Evolutionary conservation across 2,329 filamentous ascomycete genomes (phyloP), one percentile per base, ranked within the genome.

Genomic region (Colletotrichum sp.): DNA sequence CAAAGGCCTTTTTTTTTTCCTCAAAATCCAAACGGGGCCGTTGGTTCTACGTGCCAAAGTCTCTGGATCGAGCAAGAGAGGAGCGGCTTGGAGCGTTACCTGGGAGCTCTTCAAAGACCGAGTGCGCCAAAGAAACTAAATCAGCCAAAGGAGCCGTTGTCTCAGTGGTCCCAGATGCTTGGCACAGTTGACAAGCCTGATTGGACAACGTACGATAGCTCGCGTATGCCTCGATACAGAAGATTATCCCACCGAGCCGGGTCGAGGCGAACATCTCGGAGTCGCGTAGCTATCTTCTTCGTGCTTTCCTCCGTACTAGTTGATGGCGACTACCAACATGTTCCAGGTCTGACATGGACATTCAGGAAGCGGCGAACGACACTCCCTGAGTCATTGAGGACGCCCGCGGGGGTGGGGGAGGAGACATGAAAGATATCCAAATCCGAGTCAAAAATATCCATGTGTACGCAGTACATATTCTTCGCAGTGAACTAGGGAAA

Each of bases 131-230:
- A 59, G 13, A 16, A 26, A 26, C 55, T 28, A 59, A 28, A 28
- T 59, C 28, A 62, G 28, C 28, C 59, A 32, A 62, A 62, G 59
- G 18, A 62, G 18, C 63, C 63, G 12, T 30, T 75, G 71, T 75
- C 71, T 76, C n/a, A 60, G 13, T 15, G n/a, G n/a, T 32, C 26
- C 18, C 26, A 28, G 26, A 34, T 18, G 39, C 67, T 72, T 65
- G 55, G 36, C 68, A 34, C 34, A 16, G 21, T 24, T n/a, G 13
- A 13, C 15, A 49, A 9, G 39, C 24, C 13, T 69, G 62, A 77
- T 71, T 75, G 71, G 76, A 36, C 24, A 16, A 39, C 36, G 44
- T 75, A 76, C 75, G 70, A 71, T 24, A 18, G 26, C 63, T 62
- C 32, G n/a, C 32, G 21, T 55, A 28, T 34, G 49, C 26, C 30